Base-by-base conservation (phyloP, 228 moss, liverwort and hornwort genomes). In the Sphagnum magellanicum region DNA sequence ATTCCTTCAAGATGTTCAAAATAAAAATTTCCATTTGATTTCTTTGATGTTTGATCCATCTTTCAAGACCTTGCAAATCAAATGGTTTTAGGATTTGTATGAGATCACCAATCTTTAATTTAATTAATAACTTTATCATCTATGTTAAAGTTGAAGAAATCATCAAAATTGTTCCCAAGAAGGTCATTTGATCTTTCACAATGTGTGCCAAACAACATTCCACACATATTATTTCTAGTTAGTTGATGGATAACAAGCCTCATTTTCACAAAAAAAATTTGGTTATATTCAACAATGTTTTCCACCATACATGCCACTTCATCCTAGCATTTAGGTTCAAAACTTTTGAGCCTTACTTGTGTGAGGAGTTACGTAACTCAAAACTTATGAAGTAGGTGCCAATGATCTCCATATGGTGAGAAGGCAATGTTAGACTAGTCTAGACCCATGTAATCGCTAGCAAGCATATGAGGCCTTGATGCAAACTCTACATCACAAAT, bases 61-160 rank as follows among this genome's bases (percentile, higher is more conserved):
- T 66, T 70, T 85, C 77, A 14, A 78, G 73, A 50, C 81, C 81
- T 73, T 81, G 81, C 59, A 81, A n/a, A n/a, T 81, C 78, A 58
- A 83, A 83, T 63, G 76, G 76, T 1, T 75, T 70, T 72, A 83
- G 15, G 48, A 67, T 70, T 17, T 75, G 79, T 11, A 83, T 74
- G 6, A 83, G 76, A 65, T 83, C 83, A 0, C 75, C 71, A 5
- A 83, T 71, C 53, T 83, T 85, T 48, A 85, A 71, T 70, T 72
- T 75, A 14, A 78, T 81, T 8, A 76, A 73, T 17, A 67, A 80
- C 32, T 78, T 74, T 46, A 81, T 81, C 6, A 76, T 71, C 75
- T 17, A 67, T 72, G 57, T 78, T 60, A 52, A 50, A 68, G 32
- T 32, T 32, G 53, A 74, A 73, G 53, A 78, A 78, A 52, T 64